Percentiles rank a stretch among this genome's conserved stretches.
These are phyloP conservation scores for Alternaria incomplexa DNA, from an alignment of 2,329 filamentous ascomycete species.

Conservation along the genomic window DNA sequence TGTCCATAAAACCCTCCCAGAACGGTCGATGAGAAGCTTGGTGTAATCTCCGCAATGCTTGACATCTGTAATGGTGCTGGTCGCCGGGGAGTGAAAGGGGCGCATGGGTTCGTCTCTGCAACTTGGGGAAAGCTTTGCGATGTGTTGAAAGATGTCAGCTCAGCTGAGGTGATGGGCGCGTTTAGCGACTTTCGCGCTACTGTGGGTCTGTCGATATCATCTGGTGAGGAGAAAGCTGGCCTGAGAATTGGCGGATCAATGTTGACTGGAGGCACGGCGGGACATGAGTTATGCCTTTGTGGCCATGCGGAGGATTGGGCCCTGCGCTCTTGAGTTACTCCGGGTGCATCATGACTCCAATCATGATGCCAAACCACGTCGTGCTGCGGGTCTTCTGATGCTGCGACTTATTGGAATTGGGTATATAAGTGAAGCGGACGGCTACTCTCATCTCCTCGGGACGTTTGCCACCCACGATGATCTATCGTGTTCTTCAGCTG, in stretches of 20 bases:
- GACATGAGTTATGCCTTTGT: slow-evolving; percentile 27
- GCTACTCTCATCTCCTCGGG: neutral
- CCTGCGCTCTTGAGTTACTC: neutral
- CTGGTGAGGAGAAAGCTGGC: slow-evolving; percentile 19
- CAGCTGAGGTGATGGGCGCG: neutral
- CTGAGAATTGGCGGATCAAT: slow-evolving; percentile 9
- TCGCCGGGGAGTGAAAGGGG: neutral
- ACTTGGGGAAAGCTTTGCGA: neutral
- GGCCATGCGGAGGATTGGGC: neutral
- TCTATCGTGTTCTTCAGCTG: neutral
- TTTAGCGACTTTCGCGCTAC: neutral
- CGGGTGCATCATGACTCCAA: neutral
- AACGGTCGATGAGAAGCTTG: neutral
- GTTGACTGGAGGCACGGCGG: slow-evolving; percentile 16
- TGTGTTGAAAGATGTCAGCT: neutral
- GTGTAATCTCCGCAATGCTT: neutral
- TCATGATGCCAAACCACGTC: neutral
- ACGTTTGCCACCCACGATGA: neutral
- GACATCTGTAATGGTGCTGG: neutral
- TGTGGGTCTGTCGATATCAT: neutral
- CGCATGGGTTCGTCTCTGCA: too few relatives aligned
- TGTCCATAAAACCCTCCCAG: neutral
- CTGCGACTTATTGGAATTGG: neutral
- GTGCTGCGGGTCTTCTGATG: neutral
- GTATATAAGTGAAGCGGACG: neutral